phyloP scores from a whole-genome alignment of 176 grass and related monocot genomes.

The Rhynchospora tenuis region DNA sequence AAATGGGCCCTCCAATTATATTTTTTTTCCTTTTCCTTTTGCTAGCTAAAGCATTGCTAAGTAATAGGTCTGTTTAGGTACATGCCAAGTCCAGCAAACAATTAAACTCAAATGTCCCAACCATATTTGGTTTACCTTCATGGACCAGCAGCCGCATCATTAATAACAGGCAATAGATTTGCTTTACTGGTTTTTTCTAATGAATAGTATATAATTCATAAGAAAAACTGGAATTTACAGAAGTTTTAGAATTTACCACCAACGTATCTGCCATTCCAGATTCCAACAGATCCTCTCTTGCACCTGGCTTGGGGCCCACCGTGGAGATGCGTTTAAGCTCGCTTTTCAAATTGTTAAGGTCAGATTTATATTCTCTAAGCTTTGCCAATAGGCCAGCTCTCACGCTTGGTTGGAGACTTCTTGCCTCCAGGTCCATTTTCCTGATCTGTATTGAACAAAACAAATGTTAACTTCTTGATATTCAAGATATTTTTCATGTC shows the following conservation, averaged over 20 bases:
- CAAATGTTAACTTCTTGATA: not conserved
- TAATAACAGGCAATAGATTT: not conserved
- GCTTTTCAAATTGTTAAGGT: conserved; percentile 86
- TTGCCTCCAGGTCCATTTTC: conserved; percentile 98
- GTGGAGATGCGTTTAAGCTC: conserved; percentile 59
- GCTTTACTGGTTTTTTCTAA: not conserved
- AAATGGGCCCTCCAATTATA: not conserved
- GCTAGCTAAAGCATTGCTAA: not conserved
- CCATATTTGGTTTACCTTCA: not conserved
- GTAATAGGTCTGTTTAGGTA: not conserved
- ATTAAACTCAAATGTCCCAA: not conserved
- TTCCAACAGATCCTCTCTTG: conserved; percentile 78
- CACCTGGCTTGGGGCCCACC: conserved; percentile 39
- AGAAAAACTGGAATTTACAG: not conserved
- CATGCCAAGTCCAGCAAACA: conserved; percentile 1
- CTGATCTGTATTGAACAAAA: conserved; percentile 50
- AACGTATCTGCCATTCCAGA: conserved; percentile 76
- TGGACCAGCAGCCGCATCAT: not conserved
- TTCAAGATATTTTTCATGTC: not conserved
- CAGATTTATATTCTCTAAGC: conserved; percentile 89
- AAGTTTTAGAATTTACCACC: conserved; percentile 31
- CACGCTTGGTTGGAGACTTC: conserved; percentile 77
- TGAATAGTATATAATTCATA: not conserved
- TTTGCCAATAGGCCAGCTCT: conserved; percentile 77
- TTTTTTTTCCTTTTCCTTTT: not conserved